These are phyloP conservation scores for Naganishia randhawae DNA, from an alignment of 768 basidiomycete genomes.

Conservation along the genomic window DNA sequence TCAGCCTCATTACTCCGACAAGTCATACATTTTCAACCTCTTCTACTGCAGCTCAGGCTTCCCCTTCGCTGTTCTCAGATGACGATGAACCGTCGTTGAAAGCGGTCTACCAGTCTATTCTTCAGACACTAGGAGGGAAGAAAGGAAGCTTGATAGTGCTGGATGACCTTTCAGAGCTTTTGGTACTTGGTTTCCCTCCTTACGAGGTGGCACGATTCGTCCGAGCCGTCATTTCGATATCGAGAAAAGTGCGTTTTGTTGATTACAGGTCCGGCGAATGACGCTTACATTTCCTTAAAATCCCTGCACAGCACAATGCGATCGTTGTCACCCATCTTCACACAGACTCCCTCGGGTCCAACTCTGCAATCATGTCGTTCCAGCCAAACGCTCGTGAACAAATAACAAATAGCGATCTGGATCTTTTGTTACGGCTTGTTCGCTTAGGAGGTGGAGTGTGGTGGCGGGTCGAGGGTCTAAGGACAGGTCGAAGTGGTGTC, in stretches of 20 bases:
- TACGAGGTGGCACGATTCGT: constrained; percentile 36
- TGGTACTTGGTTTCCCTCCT: constrained; percentile 36
- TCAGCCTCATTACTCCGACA: constrained; percentile 25
- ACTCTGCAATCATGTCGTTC: constrained; percentile 3
- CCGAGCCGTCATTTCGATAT: constrained; percentile 32
- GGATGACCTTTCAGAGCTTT: constrained; percentile 40
- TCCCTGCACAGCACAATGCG: constrained; percentile 27
- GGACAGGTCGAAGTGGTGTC: constrained; percentile 44
- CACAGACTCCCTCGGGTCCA: constrained; percentile 36
- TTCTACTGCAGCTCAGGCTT: constrained; percentile 13
- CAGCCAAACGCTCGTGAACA: constrained; percentile 18
- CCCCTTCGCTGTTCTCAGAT: constrained; percentile 34
- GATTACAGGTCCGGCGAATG: not conserved
- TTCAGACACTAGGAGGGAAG: not conserved
- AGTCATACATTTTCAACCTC: constrained; percentile 37
- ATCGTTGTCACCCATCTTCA: constrained; percentile 41
- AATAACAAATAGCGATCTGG: constrained; percentile 19
- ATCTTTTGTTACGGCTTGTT: constrained; percentile 37
- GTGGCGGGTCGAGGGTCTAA: constrained; percentile 42
- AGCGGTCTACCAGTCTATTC: constrained; percentile 33
- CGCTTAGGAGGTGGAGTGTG: constrained; percentile 38
- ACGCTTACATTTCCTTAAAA: not conserved
- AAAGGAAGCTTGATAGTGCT: constrained; percentile 36
- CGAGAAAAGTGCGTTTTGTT: constrained; percentile 29
- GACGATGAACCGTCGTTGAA: constrained; percentile 30